Evolutionary conservation across 805 yeast genomes (phyloP).

Genomic region (Yarrowia sp.): DNA sequence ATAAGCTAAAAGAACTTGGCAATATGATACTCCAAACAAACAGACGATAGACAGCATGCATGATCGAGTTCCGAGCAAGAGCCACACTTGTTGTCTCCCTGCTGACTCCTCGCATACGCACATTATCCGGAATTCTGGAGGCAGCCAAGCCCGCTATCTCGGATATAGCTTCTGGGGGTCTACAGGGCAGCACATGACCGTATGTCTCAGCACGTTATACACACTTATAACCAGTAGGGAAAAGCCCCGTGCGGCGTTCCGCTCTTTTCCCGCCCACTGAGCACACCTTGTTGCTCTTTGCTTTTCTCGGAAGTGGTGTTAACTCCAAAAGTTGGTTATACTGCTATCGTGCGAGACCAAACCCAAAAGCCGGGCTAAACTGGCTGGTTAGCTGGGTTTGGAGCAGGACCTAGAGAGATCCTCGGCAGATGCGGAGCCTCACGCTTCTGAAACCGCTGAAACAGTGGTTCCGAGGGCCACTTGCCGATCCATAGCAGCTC

Average conservation of each 20-base stretch:
- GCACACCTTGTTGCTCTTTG: constrained; percentile 1
- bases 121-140: neutral
- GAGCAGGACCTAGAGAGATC: too few relatives aligned
- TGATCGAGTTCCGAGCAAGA: neutral
- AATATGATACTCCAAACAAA: neutral
- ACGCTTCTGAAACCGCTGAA: too few relatives aligned
- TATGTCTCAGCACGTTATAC: too few relatives aligned
- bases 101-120: neutral
- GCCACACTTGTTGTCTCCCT: too few relatives aligned
- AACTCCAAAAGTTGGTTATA: neutral
- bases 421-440: too few relatives aligned
- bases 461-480: neutral
- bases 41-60: neutral
- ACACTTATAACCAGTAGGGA: too few relatives aligned
- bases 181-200: too few relatives aligned
- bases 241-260: neutral
- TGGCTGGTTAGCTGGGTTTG: neutral
- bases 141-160: too few relatives aligned
- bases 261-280: neutral
- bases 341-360: constrained; percentile 3
- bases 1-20: neutral
- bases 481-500: too few relatives aligned
- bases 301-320: neutral
- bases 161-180: too few relatives aligned
- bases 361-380: neutral